Evolutionary conservation across 768 basidiomycete genomes (phyloP), one percentile per base, ranked within the genome.

Genomic region (Rubroboletus pulcherrimus): DNA sequence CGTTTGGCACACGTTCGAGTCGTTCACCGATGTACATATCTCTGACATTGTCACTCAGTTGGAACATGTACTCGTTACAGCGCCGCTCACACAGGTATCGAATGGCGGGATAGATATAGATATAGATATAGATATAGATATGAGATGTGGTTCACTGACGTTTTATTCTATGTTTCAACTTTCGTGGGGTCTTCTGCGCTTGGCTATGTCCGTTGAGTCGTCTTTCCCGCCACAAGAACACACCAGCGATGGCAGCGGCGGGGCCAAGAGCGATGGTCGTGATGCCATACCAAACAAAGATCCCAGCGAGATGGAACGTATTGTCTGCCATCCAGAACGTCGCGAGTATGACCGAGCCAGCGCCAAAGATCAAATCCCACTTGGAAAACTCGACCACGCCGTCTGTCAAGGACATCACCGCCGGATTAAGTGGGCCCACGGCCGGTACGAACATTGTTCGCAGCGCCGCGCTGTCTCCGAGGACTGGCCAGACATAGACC

Each of bases 301-400:
- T 66, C 17, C 43, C 45, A 7, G 74, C 17, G 7, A 74, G 50
- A 51, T 77, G 71, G 49, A 61, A 61, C 9, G 61, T 4, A 46
- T 62, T 73, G 10, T 66, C 63, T n/a, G 74, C 72, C 63, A 81
- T 79, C 81, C 81, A 84, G 7, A 83, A 66, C 10, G 78, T 74
- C 10, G 72, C 76, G 8, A 83, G 54, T 19, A 77, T 63, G 1
- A 73, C 68, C 3, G 81, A 74, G 15, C 62, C 56, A 35, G 74
- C 66, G 1, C 72, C 74, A 21, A 83, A 71, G 24, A 70, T 55
- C 15, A 72, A 40, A 56, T 84, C 82, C 81, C 81, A 84, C 60
- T 82, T 78, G 39, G 83, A 68, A 41, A 84, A 72, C 51, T 79
- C 48, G 72, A 64, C 56, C 2, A 58, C 54, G n/a, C 58, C 51